Evolutionary conservation across 2,329 filamentous ascomycete genomes (phyloP).

Genomic region (Beauveria sp.): DNA sequence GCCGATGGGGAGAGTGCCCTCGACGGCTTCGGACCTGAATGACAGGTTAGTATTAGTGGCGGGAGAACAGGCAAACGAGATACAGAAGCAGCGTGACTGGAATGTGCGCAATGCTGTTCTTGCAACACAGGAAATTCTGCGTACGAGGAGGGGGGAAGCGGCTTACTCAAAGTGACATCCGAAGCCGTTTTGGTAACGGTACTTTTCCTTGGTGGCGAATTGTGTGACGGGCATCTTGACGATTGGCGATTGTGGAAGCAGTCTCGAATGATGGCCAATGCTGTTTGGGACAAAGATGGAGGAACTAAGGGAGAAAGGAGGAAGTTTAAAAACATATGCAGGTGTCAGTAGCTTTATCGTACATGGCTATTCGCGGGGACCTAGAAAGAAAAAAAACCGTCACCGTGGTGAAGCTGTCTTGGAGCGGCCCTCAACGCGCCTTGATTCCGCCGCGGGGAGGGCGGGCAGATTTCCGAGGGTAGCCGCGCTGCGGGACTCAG

Average conservation of each 20-base stretch:
- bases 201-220: conserved; percentile 47
- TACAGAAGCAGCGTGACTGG: too few relatives aligned
- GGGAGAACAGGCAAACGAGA: too few relatives aligned
- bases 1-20: conserved; percentile 64
- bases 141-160: background rate
- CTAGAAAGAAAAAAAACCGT: background rate
- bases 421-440: background rate
- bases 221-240: conserved; percentile 41
- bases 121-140: background rate
- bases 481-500: background rate
- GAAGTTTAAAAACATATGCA: background rate
- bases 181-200: conserved; percentile 75
- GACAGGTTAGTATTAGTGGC: background rate
- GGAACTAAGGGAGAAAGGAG: background rate
- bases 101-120: background rate
- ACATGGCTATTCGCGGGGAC: background rate
- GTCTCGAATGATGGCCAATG: background rate
- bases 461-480: conserved; percentile 8
- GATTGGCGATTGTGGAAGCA: background rate
- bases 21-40: conserved; percentile 64
- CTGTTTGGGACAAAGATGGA: background rate
- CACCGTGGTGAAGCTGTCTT: background rate
- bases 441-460: conserved; percentile 9
- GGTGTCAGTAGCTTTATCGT: background rate
- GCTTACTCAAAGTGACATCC: conserved; percentile 67